A percentile compares a stretch with the other conserved stretches of the same genome.
phyloP scores from a whole-genome alignment of 257 asterid species.

The Ajuga chamaepitys region DNA sequence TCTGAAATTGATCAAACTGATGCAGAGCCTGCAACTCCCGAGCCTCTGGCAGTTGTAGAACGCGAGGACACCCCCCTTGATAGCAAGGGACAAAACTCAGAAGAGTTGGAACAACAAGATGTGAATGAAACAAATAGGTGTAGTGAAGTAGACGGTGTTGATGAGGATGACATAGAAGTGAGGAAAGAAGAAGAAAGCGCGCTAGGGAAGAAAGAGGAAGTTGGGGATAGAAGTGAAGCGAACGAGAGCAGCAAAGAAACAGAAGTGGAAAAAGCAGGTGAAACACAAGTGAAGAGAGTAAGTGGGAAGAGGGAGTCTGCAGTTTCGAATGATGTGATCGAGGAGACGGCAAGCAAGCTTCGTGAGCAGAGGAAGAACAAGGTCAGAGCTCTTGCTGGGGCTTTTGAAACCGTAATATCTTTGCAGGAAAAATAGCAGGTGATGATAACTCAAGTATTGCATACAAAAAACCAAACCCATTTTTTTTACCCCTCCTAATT shows the following conservation, averaged over 20 bases:
- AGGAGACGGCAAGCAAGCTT: conserved; percentile 49
- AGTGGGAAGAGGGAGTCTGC: conserved; percentile 32
- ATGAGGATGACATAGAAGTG: conserved; percentile 19
- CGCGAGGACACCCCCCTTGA: conserved; percentile 5
- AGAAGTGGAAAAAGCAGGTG: conserved; percentile 14
- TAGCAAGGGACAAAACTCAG: conserved; percentile 21
- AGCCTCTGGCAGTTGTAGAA: conserved; percentile 12
- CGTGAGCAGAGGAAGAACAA: conserved; percentile 42
- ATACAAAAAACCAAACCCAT: neutral
- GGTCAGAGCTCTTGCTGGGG: conserved; percentile 67
- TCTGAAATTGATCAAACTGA: conserved; percentile 18
- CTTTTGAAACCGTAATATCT: conserved; percentile 49
- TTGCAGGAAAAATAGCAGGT: conserved; percentile 33
- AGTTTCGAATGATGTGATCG: conserved; percentile 39
- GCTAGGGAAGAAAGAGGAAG: conserved; percentile 13
- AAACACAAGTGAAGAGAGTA: conserved; percentile 13
- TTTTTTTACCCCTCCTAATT: neutral
- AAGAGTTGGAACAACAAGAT: conserved; percentile 15
- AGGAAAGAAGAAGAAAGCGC: conserved; percentile 4
- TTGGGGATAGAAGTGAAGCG: conserved; percentile 2
- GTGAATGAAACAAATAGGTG: neutral
- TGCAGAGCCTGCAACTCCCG: conserved; percentile 12
- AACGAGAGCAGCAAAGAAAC: conserved; percentile 17
- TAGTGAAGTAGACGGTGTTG: conserved; percentile 6
- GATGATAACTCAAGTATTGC: neutral